These are phyloP conservation scores for Alloteropsis semialata DNA, from an alignment of 176 grass and related monocot genomes.

Conservation along the genomic window DNA sequence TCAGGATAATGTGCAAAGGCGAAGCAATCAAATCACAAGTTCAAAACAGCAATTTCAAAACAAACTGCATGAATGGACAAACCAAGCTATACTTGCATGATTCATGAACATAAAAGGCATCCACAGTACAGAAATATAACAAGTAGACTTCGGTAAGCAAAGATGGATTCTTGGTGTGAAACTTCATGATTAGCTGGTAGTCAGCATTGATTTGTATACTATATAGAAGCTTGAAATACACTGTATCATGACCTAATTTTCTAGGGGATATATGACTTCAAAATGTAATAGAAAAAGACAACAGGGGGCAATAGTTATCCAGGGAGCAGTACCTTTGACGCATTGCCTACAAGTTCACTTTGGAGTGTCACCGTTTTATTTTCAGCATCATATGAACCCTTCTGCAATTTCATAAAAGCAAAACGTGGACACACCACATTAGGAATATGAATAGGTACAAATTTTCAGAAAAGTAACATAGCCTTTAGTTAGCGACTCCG, in stretches of 20 bases:
- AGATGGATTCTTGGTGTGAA: not conserved
- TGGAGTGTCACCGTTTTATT: conserved; percentile 59
- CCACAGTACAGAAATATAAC: not conserved
- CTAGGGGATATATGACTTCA: not conserved
- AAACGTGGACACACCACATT: not conserved
- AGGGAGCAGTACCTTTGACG: conserved; percentile 63
- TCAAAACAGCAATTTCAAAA: not conserved
- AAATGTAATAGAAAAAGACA: not conserved
- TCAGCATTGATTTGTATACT: too few species aligned
- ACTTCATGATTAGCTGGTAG: not conserved
- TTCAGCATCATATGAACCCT: conserved; percentile 69
- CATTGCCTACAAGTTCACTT: conserved; percentile 83
- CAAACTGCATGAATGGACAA: not conserved
- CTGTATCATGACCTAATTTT: not conserved
- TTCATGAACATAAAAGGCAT: not conserved
- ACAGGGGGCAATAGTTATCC: not conserved
- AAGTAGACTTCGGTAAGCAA: not conserved
- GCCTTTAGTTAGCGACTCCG: not conserved
- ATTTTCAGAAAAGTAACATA: not conserved
- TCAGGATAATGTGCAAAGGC: not conserved
- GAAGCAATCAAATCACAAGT: not conserved
- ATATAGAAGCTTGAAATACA: not conserved
- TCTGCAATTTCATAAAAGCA: conserved; percentile 52
- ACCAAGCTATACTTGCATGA: not conserved
- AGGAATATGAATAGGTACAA: not conserved